Evolutionary conservation across 78 protist genomes (phyloP).

Genomic region (Guillardia theta): DNA sequence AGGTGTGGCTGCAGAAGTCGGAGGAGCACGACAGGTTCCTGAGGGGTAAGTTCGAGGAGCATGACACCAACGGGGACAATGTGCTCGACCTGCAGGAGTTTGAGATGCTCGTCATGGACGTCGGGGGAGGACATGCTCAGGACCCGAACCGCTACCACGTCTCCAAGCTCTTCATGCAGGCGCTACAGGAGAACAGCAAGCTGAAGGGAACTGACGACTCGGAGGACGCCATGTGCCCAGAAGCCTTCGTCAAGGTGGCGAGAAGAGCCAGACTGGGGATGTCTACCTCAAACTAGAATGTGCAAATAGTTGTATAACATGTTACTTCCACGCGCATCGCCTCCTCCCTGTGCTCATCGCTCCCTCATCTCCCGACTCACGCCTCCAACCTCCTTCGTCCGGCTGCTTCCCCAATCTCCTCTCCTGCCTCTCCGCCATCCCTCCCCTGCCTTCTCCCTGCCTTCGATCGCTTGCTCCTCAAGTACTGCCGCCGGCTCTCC

Average conservation of each 20-base stretch:
- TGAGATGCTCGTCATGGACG: background rate
- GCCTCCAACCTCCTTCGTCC: background rate
- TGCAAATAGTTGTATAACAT: background rate
- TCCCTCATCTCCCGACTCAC: background rate
- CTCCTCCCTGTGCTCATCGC: background rate
- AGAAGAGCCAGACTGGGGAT: background rate
- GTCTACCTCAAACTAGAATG: background rate
- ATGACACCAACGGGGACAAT: background rate
- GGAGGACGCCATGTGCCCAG: background rate
- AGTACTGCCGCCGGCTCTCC: no score
- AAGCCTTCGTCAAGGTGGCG: background rate
- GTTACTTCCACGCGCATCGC: background rate
- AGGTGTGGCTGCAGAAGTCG: background rate
- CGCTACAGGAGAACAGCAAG: background rate
- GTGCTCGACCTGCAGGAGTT: background rate
- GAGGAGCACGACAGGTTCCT: background rate
- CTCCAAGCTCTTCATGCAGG: background rate
- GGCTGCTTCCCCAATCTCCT: background rate
- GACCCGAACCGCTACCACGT: background rate
- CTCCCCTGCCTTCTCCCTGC: background rate
- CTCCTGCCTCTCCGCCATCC: background rate
- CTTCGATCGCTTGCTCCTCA: no score
- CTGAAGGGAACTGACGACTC: background rate
- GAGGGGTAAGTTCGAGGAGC: background rate
- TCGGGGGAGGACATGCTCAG: background rate